Conservation (phyloP, 2,329 filamentous ascomycete genomes). For the Corinectria fuckeliana region DNA sequence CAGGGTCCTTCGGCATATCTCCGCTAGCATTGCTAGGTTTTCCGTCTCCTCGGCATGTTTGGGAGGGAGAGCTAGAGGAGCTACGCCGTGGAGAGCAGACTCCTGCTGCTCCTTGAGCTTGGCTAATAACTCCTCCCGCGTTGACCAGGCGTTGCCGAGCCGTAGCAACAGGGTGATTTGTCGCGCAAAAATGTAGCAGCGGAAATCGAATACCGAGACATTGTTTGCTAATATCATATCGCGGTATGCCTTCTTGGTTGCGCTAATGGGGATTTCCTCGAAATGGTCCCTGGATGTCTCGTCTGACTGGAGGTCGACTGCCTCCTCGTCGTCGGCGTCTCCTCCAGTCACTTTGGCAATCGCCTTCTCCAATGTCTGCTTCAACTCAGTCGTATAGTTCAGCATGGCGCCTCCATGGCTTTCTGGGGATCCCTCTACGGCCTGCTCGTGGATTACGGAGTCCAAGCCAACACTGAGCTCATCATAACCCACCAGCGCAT, state of each 20-base stretch:
- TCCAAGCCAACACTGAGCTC: slow-evolving; percentile 90
- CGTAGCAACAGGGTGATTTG: slow-evolving; percentile 84
- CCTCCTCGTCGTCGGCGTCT: slow-evolving; percentile 47
- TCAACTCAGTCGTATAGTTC: slow-evolving; percentile 75
- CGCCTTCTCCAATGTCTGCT: slow-evolving; percentile 61
- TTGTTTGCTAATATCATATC: slow-evolving; percentile 93
- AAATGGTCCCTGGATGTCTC: slow-evolving; percentile 48
- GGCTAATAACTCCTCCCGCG: slow-evolving; percentile 65
- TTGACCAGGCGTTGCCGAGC: slow-evolving; percentile 76
- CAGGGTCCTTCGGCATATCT: slow-evolving; percentile 82
- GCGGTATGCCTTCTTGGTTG: slow-evolving; percentile 80
- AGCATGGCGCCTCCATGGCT: slow-evolving; percentile 77
- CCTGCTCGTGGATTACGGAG: slow-evolving; percentile 78
- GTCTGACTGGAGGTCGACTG: slow-evolving; percentile 59
- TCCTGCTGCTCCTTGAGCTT: slow-evolving; percentile 69
- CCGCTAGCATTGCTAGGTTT: slow-evolving; percentile 80
- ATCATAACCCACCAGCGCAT: slow-evolving; percentile 93
- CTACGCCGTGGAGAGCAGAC: slow-evolving; percentile 62
- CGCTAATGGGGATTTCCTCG: slow-evolving; percentile 66
- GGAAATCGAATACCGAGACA: slow-evolving; percentile 95
- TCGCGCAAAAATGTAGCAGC: slow-evolving; percentile 89
- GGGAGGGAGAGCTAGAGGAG: slow-evolving; percentile 55
- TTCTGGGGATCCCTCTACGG: slow-evolving; percentile 61
- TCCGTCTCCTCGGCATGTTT: slow-evolving; percentile 68
- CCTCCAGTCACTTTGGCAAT: slow-evolving; percentile 47